Conservation (phyloP, 1,284 basidiomycete species). For the Tylopilus orsonianus region DNA sequence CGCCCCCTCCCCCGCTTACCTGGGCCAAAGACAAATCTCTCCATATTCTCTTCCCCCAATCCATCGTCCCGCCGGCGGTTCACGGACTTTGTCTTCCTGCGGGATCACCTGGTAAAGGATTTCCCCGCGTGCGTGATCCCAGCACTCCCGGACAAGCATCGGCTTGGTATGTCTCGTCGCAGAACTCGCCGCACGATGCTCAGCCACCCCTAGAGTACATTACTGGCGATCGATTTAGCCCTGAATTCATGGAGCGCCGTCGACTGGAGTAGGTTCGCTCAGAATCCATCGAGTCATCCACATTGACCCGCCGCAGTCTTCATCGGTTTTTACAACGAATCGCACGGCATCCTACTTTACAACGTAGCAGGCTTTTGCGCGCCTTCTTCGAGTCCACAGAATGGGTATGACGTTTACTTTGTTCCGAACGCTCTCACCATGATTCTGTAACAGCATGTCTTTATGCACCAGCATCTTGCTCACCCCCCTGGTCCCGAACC, state of each 20-base stretch:
- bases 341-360: constrained; percentile 91
- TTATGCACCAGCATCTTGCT: constrained; percentile 91
- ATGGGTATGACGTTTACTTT: constrained; percentile 67
- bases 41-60: constrained; percentile 73
- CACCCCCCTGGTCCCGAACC: constrained; percentile 84
- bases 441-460: constrained; percentile 69
- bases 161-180: constrained; percentile 67
- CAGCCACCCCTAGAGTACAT: constrained; percentile 74
- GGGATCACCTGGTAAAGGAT: constrained; percentile 85
- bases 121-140: constrained; percentile 98
- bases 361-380: constrained; percentile 84
- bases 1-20: constrained; percentile 9
- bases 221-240: constrained; percentile 94
- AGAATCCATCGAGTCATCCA: constrained; percentile 3
- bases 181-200: constrained; percentile 2
- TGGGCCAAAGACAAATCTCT: constrained; percentile 67
- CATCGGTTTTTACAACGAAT: constrained; percentile 92
- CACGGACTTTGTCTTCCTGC: constrained; percentile 95
- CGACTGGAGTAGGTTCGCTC: constrained; percentile 68
- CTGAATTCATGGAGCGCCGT: constrained; percentile 94
- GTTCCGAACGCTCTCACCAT: constrained; percentile 8
- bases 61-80: constrained; percentile 85
- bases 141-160: constrained; percentile 94
- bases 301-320: constrained; percentile 53
- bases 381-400: constrained; percentile 96